Base-by-base conservation (phyloP, 495 filamentous ascomycete species). In the Xylaria nigripes region DNA sequence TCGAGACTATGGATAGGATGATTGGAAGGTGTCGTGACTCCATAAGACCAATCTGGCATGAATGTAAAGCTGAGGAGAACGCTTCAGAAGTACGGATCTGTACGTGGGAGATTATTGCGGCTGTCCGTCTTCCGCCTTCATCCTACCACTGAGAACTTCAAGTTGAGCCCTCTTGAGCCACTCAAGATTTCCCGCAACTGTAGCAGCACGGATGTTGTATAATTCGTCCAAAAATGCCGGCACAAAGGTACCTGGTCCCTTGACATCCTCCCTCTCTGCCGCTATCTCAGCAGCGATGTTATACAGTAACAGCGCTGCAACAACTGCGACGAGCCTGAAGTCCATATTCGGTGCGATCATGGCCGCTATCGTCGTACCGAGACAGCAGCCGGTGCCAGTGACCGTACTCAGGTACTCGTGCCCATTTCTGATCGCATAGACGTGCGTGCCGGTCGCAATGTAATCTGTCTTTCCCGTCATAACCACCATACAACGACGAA, bases 281-380 rank as follows among this genome's bases (percentile, higher is more conserved):
- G 92, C 91, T 16, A 79, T 68, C 69, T 96, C 88, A 12, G 91
- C 86, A 0, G 93, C 90, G 51, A 93, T 86, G 70, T 91, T 89
- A 66, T 85, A 96, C 64, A 86, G 81, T 38, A 93, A 61, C 16
- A 95, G 66, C 2, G 80, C 90, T 6, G 89, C 80, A 10, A 78
- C 45, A 6, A 89, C 65, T 0, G 87, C 82, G 8, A 77, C 79
- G n/a, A 92, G 70, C 67, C 79, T 84, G 62, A 89, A 82, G 7
- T 72, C 69, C 4, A 70, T 70, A 44, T 80, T 65, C 18, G 68
- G 78, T 3, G 86, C 84, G 23, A 95, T 59, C 61, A 82, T 85
- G 22, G 87, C 82, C 7, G 87, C 87, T 49, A 95, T 81, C 1
- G 85, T 79, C 2, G 89, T 90, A 6, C 91, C 90, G 8, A 98